Conservation (phyloP, 1,139 yeast species). For the Pneumocystis carinii region DNA sequence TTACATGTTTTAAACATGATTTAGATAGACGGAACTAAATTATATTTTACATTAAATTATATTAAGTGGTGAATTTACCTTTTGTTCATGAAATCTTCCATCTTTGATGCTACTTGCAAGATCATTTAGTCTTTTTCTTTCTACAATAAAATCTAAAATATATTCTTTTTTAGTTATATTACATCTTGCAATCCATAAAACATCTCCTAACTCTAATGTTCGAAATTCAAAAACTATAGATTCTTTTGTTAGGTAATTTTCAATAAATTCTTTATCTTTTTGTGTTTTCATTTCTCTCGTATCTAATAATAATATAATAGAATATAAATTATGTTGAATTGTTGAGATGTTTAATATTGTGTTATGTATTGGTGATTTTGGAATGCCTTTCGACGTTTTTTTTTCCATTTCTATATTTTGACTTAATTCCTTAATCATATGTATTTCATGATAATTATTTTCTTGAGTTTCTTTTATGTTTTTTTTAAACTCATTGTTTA, state of each 20-base stretch:
- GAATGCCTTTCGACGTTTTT: background rate
- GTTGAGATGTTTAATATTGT: background rate
- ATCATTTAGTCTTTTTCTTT: constrained; percentile 80
- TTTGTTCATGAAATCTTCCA: constrained; percentile 74
- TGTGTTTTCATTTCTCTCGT: constrained; percentile 59
- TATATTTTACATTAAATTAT: background rate
- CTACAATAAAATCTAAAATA: constrained; percentile 65
- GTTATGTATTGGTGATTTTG: constrained; percentile 1
- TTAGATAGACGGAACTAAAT: constrained; percentile 40
- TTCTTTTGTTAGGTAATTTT: constrained; percentile 35
- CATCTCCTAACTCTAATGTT: constrained; percentile 70
- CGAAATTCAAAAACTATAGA: constrained; percentile 37
- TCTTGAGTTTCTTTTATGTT: background rate
- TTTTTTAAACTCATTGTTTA: background rate
- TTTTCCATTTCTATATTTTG: background rate
- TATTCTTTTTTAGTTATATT: constrained; percentile 43
- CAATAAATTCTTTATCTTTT: constrained; percentile 50
- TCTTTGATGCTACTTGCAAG: constrained; percentile 68
- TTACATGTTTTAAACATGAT: constrained; percentile 51
- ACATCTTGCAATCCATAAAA: constrained; percentile 73
- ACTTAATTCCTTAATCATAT: background rate
- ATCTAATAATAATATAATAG: constrained; percentile 53
- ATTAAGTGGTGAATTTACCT: constrained; percentile 20
- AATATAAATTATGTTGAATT: constrained; percentile 33
- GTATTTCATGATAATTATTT: background rate